These are phyloP conservation scores for Clonostachys sp. DNA, from an alignment of 2,329 filamentous ascomycete genomes.

Conservation along the genomic window DNA sequence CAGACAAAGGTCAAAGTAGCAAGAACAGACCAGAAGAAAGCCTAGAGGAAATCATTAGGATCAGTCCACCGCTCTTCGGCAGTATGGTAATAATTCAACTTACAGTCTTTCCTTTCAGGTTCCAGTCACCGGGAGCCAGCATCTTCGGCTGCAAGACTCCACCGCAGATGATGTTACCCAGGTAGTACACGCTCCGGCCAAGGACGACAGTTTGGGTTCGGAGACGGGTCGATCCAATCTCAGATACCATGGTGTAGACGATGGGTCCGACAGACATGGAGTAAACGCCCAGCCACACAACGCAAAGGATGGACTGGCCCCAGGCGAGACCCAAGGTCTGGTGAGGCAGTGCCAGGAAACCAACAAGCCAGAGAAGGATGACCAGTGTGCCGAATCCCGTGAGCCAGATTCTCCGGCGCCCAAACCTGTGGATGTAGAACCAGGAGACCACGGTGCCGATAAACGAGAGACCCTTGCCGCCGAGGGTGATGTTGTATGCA, in stretches of 20 bases:
- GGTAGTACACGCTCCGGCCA: conserved; percentile 30
- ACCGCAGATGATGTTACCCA: conserved; percentile 33
- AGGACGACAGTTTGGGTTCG: conserved; percentile 36
- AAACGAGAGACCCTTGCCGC: conserved; percentile 36
- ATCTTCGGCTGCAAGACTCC: conserved; percentile 31
- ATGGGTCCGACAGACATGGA: conserved; percentile 37
- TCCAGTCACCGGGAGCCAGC: conserved; percentile 30
- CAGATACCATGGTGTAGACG: conserved; percentile 35
- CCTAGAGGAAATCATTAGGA: conserved; percentile 11
- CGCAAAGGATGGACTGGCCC: conserved; percentile 31
- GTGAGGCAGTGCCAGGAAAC: conserved; percentile 29
- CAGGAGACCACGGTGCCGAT: conserved; percentile 35
- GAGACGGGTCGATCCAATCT: conserved; percentile 34
- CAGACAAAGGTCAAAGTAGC: conserved; percentile 29
- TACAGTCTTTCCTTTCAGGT: conserved; percentile 31
- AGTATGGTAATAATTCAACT: conserved; percentile 1
- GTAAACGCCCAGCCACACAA: conserved; percentile 39
- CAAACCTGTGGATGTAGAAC: conserved; percentile 33
- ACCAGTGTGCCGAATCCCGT: conserved; percentile 27
- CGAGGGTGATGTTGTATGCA: conserved; percentile 34
- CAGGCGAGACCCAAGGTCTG: conserved; percentile 28
- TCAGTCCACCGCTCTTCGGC: background rate
- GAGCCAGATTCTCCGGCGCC: conserved; percentile 36
- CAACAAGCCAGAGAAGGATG: conserved; percentile 34
- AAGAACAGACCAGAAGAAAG: conserved; percentile 34